A percentile compares a stretch with the other conserved stretches of the same genome.
phyloP scores from a whole-genome alignment of 352 stramenopile species.

The Thraustochytrium sp. region DNA sequence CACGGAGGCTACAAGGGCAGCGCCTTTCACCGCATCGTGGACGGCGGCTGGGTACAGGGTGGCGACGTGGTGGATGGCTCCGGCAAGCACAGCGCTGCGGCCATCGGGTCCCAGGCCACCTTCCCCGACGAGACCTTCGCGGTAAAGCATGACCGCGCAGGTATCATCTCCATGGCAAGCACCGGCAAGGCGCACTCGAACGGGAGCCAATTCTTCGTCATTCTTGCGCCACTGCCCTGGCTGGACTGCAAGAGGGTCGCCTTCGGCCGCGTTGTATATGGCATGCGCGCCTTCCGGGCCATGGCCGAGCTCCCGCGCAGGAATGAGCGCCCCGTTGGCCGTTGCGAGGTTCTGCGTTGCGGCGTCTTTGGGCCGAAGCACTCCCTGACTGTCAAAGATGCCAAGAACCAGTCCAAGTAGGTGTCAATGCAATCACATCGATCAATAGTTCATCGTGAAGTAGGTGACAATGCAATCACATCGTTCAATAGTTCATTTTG shows the following conservation, averaged over 20 bases:
- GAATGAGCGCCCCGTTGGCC: constrained; percentile 16
- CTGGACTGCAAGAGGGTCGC: constrained; percentile 25
- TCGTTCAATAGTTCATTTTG: too few species aligned
- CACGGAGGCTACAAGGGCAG: constrained; percentile 35
- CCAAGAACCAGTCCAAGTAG: too few species aligned
- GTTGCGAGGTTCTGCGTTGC: background rate
- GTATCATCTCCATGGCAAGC: constrained; percentile 42
- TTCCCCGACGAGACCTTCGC: constrained; percentile 53
- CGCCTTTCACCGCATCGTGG: constrained; percentile 50
- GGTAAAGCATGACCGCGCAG: constrained; percentile 43
- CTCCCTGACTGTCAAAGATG: background rate
- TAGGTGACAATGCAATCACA: too few species aligned
- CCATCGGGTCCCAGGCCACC: constrained; percentile 1
- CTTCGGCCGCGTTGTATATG: constrained; percentile 26
- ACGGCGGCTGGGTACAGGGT: constrained; percentile 50
- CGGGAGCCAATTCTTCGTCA: constrained; percentile 40
- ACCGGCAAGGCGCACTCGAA: constrained; percentile 19
- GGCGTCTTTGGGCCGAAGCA: background rate
- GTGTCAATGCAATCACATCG: too few species aligned
- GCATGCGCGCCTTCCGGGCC: background rate
- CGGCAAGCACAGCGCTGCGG: constrained; percentile 29
- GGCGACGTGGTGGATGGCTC: constrained; percentile 48
- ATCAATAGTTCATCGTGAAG: too few species aligned
- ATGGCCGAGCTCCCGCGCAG: constrained; percentile 13
- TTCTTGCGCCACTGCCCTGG: background rate